Base-by-base conservation (phyloP, 208 protist species). In the Entamoeba nuttalli region DNA sequence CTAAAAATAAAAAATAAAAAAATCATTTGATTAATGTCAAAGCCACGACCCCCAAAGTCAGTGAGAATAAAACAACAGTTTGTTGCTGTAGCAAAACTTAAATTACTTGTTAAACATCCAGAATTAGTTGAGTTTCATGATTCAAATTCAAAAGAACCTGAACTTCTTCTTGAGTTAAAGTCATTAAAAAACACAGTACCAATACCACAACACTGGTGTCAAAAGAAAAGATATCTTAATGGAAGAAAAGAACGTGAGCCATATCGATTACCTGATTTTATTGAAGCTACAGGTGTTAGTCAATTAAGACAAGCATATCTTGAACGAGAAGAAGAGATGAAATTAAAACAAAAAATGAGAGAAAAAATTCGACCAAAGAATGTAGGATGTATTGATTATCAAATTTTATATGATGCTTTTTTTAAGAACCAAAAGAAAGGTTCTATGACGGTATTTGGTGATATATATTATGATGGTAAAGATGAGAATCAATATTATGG, bases 381-480 rank as follows among this genome's bases (percentile, higher is more conserved):
- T 25, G 62, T 84, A 11, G 62, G 62, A 41, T 30, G 62, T 35
- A 98, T 99, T 48, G 98, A 99, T 96, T 98, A 99, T 97, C 96
- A 98, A 95, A 96, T 99, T 96, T 95, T 99, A 97, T 97, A 98
- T 98, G 97, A 99, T 97, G 97, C 99, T 95, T 99, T 99, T 97
- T 99, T 99, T 96, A 98, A 98, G 3, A 98, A 98, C 95, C 99
- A 99, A 57, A 99, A 98, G 48, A 98, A 98, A 96, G 98, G 98
- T 9, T 97, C 96, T 1, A 94, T 99, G 19, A 98, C 97, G 7
- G 71, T 95, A 9, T 98, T 98, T 96, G 99, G 99, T 19, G 99
- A 99, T 14, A 30, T 99, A 21, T 98, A 98, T 96, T 98, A 97
- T 94, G 97, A 99, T 96, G 98, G 98, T n/a, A 99, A 99, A 96